Conservation (phyloP, 129 eudicot species). For the Helianthus tuberosus region DNA sequence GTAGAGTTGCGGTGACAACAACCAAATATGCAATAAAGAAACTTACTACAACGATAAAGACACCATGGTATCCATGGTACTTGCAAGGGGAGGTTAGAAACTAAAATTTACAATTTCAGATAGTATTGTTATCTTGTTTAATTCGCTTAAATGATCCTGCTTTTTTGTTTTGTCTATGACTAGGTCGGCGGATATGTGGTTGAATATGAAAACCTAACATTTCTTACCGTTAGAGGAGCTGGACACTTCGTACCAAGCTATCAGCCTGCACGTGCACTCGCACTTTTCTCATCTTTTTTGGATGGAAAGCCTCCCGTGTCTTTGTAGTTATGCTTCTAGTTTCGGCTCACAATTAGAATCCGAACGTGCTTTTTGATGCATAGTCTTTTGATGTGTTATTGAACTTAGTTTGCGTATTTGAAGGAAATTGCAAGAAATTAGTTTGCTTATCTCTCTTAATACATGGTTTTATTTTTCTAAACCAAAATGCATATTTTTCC, state of each 20-base stretch:
- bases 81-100: slow-evolving; percentile 48
- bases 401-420: not conserved
- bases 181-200: slow-evolving; percentile 63
- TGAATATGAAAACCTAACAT: slow-evolving; percentile 54
- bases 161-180: not conserved
- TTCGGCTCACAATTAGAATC: not conserved
- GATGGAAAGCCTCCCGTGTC: slow-evolving; percentile 48
- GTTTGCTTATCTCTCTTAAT: not conserved
- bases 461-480: not conserved
- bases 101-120: not conserved
- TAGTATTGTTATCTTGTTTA: not conserved
- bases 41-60: slow-evolving; percentile 35
- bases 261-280: slow-evolving; percentile 53
- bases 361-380: not conserved
- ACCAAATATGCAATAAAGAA: slow-evolving; percentile 52
- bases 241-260: slow-evolving; percentile 70
- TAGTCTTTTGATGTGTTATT: slow-evolving; percentile 6
- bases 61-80: slow-evolving; percentile 65
- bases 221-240: slow-evolving; percentile 56
- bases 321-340: not conserved
- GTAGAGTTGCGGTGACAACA: slow-evolving; percentile 48
- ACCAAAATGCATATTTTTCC: not conserved
- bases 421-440: slow-evolving; percentile 10
- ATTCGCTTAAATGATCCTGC: not conserved
- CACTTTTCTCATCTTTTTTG: slow-evolving; percentile 44